Base-by-base conservation (phyloP, 306 rosid species). In the Astragalus glycyphyllos region DNA sequence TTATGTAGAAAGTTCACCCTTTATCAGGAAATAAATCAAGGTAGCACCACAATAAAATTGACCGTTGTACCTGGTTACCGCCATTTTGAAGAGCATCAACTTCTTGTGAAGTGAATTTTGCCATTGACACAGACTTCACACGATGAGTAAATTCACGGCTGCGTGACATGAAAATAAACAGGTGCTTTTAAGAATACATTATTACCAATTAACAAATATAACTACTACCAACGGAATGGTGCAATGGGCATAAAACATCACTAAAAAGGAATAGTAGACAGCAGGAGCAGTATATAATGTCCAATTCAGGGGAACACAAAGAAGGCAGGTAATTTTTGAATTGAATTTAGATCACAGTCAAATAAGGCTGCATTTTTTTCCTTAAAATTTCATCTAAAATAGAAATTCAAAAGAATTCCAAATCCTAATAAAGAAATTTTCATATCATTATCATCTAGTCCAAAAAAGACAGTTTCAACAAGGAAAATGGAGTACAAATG, bases 141-240 rank as follows among this genome's bases (percentile, higher is more conserved):
- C 98, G 97, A 79, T 92, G 98, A 60, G 98, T 92, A 84, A 92
- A 92, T 69, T 92, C 98, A 7, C 98, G 98, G 73, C 98, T 92
- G 83, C 60, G 69, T 15, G 42, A 68, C 79, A 79, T 23, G 11
- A 77, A 65, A 66, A 75, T 4, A 65, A 56, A 51, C 13, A 71
- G 10, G 63, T 40, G 50, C 58, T 23, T 65, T 58, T 23, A 57
- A 32, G 65, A 6, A 56, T 47, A 29, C 12, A 56, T 29, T 2
- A 35, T 38, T 42, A 58, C 61, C 44, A 57, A 17, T 55, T 42
- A 70, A 71, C 44, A 57, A 20, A 66, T 68, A 59, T 35, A 49
- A 59, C 40, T 68, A 59, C 65, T 57, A 23, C 5, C 20, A 26
- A 56, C 15, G 31, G 42, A 44, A 47, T 37, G 34, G 14, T 60